Conservation (phyloP, 306 rosid genomes). For the Pyrus communis region DNA sequence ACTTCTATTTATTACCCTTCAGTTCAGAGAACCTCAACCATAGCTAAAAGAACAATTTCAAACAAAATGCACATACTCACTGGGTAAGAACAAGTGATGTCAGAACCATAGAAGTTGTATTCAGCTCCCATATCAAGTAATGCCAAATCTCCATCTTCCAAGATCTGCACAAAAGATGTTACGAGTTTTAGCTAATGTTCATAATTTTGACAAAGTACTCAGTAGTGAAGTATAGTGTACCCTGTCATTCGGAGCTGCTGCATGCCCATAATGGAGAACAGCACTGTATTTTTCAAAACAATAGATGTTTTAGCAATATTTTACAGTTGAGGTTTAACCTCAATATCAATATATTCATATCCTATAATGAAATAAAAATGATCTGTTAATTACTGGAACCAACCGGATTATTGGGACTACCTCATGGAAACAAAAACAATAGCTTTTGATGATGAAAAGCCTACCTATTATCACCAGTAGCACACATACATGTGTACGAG, state of each 20-base stretch:
- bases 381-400: not conserved
- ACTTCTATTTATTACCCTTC: not conserved
- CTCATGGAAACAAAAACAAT: not conserved
- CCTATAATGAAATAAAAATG: not conserved
- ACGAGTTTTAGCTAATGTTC: not conserved
- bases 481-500: conserved; percentile 93
- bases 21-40: not conserved
- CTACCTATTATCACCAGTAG: conserved; percentile 80
- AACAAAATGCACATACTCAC: conserved; percentile 40
- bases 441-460: not conserved
- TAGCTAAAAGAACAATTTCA: conserved; percentile 8
- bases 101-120: conserved; percentile 87
- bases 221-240: conserved; percentile 22
- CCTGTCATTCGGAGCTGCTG: conserved; percentile 94
- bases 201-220: not conserved
- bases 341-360: not conserved
- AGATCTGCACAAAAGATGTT: conserved; percentile 40
- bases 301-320: conserved; percentile 8
- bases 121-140: conserved; percentile 99
- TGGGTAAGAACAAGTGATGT: conserved; percentile 90
- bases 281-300: conserved; percentile 50
- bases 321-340: not conserved
- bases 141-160: conserved; percentile 88
- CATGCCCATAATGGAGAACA: conserved; percentile 91
- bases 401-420: not conserved